Evolutionary conservation across 73 alveolate species (phyloP).

Genomic region (Paramecium bursaria): DNA sequence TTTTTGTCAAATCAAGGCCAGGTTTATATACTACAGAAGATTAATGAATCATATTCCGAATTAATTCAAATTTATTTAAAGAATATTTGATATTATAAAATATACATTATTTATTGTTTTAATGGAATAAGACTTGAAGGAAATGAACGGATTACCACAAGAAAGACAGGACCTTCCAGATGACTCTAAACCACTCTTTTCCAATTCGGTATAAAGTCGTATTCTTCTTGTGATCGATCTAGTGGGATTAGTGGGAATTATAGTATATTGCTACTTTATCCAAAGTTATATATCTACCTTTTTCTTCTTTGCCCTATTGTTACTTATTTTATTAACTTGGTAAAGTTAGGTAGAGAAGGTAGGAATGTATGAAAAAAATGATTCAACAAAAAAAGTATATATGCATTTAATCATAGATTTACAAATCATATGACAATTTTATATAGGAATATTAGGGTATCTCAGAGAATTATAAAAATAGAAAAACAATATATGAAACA

Average conservation of each 20-base stretch:
- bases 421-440: neutral
- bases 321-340: slow-evolving; percentile 18
- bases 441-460: neutral
- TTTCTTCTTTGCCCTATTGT: neutral
- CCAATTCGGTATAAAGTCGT: slow-evolving; percentile 12
- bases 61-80: no score
- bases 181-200: slow-evolving; percentile 22
- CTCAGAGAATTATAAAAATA: neutral
- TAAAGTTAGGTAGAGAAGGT: neutral
- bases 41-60: no score
- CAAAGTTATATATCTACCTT: slow-evolving; percentile 48
- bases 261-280: slow-evolving; percentile 35
- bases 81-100: no score
- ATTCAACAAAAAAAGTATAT: slow-evolving; percentile 38
- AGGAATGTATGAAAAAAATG: slow-evolving; percentile 47
- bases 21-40: no score
- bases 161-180: neutral
- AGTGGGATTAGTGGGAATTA: slow-evolving; percentile 17
- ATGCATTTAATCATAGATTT: neutral
- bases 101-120: no score
- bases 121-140: slow-evolving; percentile 34
- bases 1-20: no score
- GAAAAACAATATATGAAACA: slow-evolving; percentile 13
- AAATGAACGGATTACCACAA: no score
- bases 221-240: slow-evolving; percentile 8